Percentiles rank a stretch among this genome's conserved stretches.
These are phyloP conservation scores for Cryptococcus neoformans DNA, from an alignment of 1,284 basidiomycete genomes.

Conservation along the genomic window DNA sequence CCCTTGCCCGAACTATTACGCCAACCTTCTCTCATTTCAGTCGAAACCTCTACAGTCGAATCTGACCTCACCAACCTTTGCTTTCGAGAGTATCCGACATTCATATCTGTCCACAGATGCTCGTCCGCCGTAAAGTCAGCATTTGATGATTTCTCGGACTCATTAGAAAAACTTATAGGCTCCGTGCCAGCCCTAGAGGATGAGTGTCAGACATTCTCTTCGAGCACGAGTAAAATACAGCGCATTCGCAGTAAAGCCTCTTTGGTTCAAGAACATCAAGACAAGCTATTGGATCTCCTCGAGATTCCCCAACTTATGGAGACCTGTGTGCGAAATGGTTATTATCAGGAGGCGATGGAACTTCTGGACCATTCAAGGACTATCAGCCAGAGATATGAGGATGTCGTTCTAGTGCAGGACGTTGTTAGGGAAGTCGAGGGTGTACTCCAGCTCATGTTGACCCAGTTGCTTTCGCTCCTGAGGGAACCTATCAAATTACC, in stretches of 20 bases:
- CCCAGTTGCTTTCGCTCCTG: slow-evolving; percentile 70
- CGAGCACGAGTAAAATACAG: slow-evolving; percentile 58
- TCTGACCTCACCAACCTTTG: slow-evolving; percentile 83
- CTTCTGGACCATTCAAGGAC: slow-evolving; percentile 64
- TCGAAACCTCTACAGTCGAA: slow-evolving; percentile 76
- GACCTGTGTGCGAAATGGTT: slow-evolving; percentile 84
- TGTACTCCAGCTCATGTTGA: slow-evolving; percentile 54
- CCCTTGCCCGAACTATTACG: slow-evolving; percentile 63
- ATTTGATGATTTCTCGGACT: slow-evolving; percentile 61
- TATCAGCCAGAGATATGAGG: slow-evolving; percentile 52
- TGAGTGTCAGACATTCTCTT: slow-evolving; percentile 63
- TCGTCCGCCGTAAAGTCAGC: slow-evolving; percentile 60
- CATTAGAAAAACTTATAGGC: slow-evolving; percentile 64
- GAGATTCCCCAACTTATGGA: slow-evolving; percentile 86
- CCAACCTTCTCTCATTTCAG: slow-evolving; percentile 69
- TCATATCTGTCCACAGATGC: slow-evolving; percentile 68
- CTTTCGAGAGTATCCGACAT: slow-evolving; percentile 81
- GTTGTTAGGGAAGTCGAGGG: slow-evolving; percentile 71
- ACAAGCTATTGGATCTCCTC: slow-evolving; percentile 83
- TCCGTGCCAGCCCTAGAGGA: slow-evolving; percentile 68
- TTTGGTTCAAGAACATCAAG: slow-evolving; percentile 81
- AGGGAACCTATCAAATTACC: slow-evolving; percentile 85
- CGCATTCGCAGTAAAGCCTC: slow-evolving; percentile 67
- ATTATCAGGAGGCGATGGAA: slow-evolving; percentile 85
- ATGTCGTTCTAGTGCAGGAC: slow-evolving; percentile 53